A percentile compares a stretch with the other conserved stretches of the same genome.
Evolutionary conservation across 768 basidiomycete genomes (phyloP).

Genomic region (Glaciozyma antarctica): DNA sequence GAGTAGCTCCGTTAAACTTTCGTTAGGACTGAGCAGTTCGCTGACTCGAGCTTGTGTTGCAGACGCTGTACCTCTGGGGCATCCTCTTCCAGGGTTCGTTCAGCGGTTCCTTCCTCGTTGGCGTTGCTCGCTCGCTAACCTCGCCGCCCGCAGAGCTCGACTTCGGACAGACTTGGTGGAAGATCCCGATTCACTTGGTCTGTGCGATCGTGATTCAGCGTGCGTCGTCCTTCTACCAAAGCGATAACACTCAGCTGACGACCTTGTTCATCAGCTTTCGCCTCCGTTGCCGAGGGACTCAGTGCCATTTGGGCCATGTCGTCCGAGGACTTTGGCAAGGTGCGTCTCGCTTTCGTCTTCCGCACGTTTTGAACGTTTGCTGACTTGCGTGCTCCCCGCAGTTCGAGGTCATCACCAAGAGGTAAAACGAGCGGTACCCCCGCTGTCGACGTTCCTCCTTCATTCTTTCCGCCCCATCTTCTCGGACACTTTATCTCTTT

Average conservation of each 20-base stretch:
- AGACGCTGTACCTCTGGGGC: conserved; percentile 37
- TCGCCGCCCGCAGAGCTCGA: conserved; percentile 25
- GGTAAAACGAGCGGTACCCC: no score
- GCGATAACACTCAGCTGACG: no score
- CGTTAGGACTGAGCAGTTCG: neutral
- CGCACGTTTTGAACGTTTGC: neutral
- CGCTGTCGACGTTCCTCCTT: no score
- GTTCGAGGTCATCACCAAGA: conserved; percentile 26
- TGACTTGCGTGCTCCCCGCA: neutral
- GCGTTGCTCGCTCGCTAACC: neutral
- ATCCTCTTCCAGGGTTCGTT: conserved; percentile 34
- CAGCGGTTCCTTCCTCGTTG: neutral
- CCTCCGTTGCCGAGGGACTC: conserved; percentile 37
- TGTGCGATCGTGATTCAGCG: conserved; percentile 35
- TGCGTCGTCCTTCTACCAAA: neutral
- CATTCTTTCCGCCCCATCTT: no score
- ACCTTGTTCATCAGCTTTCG: conserved; percentile 21
- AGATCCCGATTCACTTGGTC: conserved; percentile 33
- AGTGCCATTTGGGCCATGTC: conserved; percentile 38
- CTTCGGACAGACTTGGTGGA: conserved; percentile 36
- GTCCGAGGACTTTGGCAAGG: conserved; percentile 30
- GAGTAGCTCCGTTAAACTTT: neutral
- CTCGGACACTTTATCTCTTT: no score
- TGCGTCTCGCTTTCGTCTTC: conserved; percentile 6
- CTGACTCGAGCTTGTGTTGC: neutral